Base-by-base conservation (phyloP, 208 protist species). In the Leishmania tarentolae region DNA sequence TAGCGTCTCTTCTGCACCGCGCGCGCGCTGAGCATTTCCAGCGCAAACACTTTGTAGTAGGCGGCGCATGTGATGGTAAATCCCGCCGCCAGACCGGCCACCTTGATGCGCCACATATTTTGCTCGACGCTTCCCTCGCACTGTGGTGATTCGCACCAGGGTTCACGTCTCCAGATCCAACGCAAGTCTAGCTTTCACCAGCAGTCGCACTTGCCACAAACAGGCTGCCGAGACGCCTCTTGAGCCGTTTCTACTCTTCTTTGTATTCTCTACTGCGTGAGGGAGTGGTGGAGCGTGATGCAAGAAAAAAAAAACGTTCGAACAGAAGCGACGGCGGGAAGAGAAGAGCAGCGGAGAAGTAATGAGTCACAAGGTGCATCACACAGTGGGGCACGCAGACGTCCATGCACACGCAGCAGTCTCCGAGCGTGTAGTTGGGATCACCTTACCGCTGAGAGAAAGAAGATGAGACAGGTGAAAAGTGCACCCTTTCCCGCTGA, bases 31-130 rank as follows among this genome's bases (percentile, higher is more conserved):
- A 91, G 46, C 53, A 93, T 78, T 17, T 76, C 71, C 9, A 95
- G 73, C 44, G 83, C 90, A 56, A 93, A 85, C n/a, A 90, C 61
- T 24, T 89, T 82, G 78, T 91, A 91, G 80, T 95, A 95, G 1
- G 73, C 46, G 19, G 71, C 84, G n/a, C 83, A 75, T 17, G 87
- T 90, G 6, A 84, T 35, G n/a, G 76, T 53, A 63, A 91, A 85
- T 2, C 92, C 92, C 19, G 90, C 75, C 46, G 87, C 72, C 66
- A 95, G 83, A 0, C 92, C 92, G 42, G 83, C 83, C 24, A 85
- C 31, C 84, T 91, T 91, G 11, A 95, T 73, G 13, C 83, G 57
- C 52, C 92, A 83, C 92, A 95, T 91, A 3, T 3, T 3, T 3
- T 50, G n/a, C 1, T 42, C 28, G 35, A 46, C 46, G 24, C 13